Evolutionary conservation across 768 basidiomycete species (phyloP).

Genomic region (Guyanaporus albipodus): DNA sequence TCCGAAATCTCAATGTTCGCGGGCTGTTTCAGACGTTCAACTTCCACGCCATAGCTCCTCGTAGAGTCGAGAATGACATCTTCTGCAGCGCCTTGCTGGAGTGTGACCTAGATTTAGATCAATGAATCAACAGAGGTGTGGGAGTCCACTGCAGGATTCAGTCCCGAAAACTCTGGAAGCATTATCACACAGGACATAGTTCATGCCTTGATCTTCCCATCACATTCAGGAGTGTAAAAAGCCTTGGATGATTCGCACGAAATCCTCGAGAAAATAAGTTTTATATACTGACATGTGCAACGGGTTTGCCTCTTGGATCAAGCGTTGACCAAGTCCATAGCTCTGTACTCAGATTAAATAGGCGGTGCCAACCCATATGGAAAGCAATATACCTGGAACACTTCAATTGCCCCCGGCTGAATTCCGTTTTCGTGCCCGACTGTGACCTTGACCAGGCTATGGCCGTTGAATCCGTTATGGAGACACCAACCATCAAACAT

Average conservation of each 20-base stretch:
- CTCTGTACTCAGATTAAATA: background rate
- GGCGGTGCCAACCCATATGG: background rate
- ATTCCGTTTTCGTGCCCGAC: slow-evolving; percentile 55
- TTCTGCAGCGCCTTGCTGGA: slow-evolving; percentile 41
- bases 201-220: slow-evolving; percentile 58
- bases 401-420: slow-evolving; percentile 50
- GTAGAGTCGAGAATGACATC: slow-evolving; percentile 40
- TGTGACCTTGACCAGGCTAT: slow-evolving; percentile 37
- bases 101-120: slow-evolving; percentile 24
- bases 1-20: slow-evolving; percentile 30
- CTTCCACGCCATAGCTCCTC: slow-evolving; percentile 25
- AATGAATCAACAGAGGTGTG: background rate
- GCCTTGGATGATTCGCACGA: slow-evolving; percentile 40
- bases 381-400: slow-evolving; percentile 38
- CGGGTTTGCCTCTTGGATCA: slow-evolving; percentile 59
- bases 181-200: background rate
- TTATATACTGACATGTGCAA: slow-evolving; percentile 59
- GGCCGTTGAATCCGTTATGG: background rate
- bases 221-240: slow-evolving; percentile 61
- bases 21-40: slow-evolving; percentile 36
- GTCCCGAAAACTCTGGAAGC: slow-evolving; percentile 46
- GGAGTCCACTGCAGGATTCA: background rate
- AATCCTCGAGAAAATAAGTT: background rate
- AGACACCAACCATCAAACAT: background rate
- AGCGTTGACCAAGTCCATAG: slow-evolving; percentile 40